Evolutionary conservation across 78 protist species (phyloP).

Genomic region (Capsaspora owczarzaki): DNA sequence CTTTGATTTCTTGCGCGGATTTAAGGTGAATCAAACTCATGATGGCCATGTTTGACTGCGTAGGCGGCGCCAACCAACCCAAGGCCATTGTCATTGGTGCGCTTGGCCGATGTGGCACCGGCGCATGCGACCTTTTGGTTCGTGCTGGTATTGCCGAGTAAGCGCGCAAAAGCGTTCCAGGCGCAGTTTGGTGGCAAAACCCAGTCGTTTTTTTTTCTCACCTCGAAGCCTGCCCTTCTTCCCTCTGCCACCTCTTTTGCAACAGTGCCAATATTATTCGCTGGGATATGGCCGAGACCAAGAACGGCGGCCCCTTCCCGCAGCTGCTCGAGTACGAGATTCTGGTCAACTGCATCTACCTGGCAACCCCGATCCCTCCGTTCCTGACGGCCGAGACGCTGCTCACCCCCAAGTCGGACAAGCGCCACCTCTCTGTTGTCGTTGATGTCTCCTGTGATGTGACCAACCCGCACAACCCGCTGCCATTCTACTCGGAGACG

Average conservation of each 20-base stretch:
- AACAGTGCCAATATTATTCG: constrained; percentile 15
- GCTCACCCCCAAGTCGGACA: neutral
- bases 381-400: constrained; percentile 45
- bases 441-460: constrained; percentile 61
- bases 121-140: constrained; percentile 38
- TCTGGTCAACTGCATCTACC: constrained; percentile 71
- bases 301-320: constrained; percentile 71
- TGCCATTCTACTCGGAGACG: constrained; percentile 41
- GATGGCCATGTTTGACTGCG: too few species aligned
- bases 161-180: neutral
- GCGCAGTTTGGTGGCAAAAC: neutral
- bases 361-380: constrained; percentile 47
- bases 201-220: too few species aligned
- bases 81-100: constrained; percentile 63
- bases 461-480: constrained; percentile 64
- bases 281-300: constrained; percentile 76
- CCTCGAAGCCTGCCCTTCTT: too few species aligned
- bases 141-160: constrained; percentile 37
- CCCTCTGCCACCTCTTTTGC: too few species aligned
- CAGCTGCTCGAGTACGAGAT: constrained; percentile 48
- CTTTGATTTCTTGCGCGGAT: too few species aligned
- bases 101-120: constrained; percentile 73
- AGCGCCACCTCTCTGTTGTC: constrained; percentile 23
- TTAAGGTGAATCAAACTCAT: too few species aligned
- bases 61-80: constrained; percentile 27